Evolutionary conservation across 768 basidiomycete species (phyloP).

Genomic region (Exsudoporus frostii): DNA sequence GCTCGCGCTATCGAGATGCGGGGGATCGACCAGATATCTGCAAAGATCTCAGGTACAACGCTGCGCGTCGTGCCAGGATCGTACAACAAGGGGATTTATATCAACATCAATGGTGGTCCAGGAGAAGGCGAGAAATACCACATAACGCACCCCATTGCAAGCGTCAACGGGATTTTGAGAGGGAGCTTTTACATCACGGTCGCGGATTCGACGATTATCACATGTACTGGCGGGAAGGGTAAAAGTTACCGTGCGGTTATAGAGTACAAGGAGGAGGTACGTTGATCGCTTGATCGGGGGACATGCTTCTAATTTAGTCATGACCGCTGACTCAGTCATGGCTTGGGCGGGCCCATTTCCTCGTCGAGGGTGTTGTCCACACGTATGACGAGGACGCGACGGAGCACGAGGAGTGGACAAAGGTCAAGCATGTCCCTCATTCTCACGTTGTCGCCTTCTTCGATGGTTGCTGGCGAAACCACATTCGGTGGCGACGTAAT

Average conservation of each 20-base stretch:
- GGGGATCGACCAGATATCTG: constrained; percentile 92
- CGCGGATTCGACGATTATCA: constrained; percentile 73
- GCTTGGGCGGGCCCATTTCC: constrained; percentile 84
- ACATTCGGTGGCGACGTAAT: constrained; percentile 74
- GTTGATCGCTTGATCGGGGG: constrained; percentile 22
- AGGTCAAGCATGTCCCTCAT: constrained; percentile 86
- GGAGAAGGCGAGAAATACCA: constrained; percentile 81
- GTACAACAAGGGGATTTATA: constrained; percentile 85
- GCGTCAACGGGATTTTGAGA: constrained; percentile 88
- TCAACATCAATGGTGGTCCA: constrained; percentile 68
- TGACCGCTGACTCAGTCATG: constrained; percentile 53
- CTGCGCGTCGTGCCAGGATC: constrained; percentile 80
- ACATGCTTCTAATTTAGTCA: background rate
- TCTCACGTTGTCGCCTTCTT: constrained; percentile 74
- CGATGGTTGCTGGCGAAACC: constrained; percentile 86
- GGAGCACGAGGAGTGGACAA: constrained; percentile 70
- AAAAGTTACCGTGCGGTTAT: constrained; percentile 76
- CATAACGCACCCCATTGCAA: constrained; percentile 85
- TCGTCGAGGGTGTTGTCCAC: constrained; percentile 88
- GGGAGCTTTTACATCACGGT: constrained; percentile 92
- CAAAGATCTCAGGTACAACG: constrained; percentile 85
- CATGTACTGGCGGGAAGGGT: constrained; percentile 67
- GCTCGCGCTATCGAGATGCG: constrained; percentile 63
- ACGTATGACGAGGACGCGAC: constrained; percentile 64
- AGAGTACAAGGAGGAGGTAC: constrained; percentile 94